phyloP scores from a whole-genome alignment of 2,329 filamentous ascomycete species.

The Cladosporium sp. region DNA sequence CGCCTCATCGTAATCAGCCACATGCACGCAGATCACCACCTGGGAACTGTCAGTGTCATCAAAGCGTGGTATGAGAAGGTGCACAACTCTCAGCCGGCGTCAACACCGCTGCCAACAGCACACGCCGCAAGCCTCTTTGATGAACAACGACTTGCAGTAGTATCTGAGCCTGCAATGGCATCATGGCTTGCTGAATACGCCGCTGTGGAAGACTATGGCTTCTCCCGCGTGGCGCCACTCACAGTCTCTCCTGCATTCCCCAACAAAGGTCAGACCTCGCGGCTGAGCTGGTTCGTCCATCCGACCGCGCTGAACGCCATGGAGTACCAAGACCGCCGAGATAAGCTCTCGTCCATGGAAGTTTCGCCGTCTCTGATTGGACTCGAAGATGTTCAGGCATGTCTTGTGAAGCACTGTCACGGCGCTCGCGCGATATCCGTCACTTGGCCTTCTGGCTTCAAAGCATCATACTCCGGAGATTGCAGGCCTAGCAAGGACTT shows the following conservation, averaged over 20 bases:
- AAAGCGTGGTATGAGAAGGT: slow-evolving; percentile 71
- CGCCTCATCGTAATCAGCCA: slow-evolving; percentile 91
- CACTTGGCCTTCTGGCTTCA: slow-evolving; percentile 76
- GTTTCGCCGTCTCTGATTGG: slow-evolving; percentile 52
- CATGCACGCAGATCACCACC: slow-evolving; percentile 92
- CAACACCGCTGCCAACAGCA: slow-evolving; percentile 10
- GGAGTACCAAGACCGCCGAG: slow-evolving; percentile 30
- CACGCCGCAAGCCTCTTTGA: slow-evolving; percentile 1
- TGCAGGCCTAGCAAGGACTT: slow-evolving; percentile 77
- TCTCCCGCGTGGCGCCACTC: slow-evolving; percentile 58
- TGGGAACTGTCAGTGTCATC: slow-evolving; percentile 80
- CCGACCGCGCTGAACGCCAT: slow-evolving; percentile 28
- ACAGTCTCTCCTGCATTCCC: slow-evolving; percentile 38
- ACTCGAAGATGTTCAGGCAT: slow-evolving; percentile 66
- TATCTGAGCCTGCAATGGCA: slow-evolving; percentile 71
- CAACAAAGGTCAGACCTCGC: slow-evolving; percentile 25
- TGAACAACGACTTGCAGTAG: slow-evolving; percentile 56
- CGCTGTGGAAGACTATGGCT: slow-evolving; percentile 74
- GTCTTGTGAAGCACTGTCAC: slow-evolving; percentile 74
- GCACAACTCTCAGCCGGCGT: slow-evolving; percentile 41
- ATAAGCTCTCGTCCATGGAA: slow-evolving; percentile 22
- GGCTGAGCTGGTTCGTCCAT: slow-evolving; percentile 38
- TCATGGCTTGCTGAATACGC: slow-evolving; percentile 78
- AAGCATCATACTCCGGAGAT: slow-evolving; percentile 90
- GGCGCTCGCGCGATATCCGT: slow-evolving; percentile 74